Conservation (phyloP, 371 early-diverging fungal genomes). For the Basidiobolus meristosporus region DNA sequence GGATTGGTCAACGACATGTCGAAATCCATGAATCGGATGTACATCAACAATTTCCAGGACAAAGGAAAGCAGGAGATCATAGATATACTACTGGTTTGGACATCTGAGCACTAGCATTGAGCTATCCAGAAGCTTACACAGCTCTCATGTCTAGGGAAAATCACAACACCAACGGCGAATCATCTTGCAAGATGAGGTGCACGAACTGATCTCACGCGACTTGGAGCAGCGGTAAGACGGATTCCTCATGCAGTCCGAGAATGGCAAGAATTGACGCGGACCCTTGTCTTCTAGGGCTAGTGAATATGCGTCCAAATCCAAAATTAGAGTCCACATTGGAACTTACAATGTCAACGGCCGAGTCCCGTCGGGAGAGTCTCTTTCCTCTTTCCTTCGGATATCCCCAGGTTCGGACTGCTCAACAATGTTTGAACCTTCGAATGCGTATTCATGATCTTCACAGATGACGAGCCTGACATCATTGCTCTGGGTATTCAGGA, state of each 20-base stretch:
- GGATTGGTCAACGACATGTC: slow-evolving; percentile 81
- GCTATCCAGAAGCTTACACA: background rate
- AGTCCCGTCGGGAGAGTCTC: slow-evolving; percentile 44
- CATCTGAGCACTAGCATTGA: background rate
- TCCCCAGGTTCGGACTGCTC: background rate
- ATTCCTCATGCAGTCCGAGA: slow-evolving; percentile 7
- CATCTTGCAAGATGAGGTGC: slow-evolving; percentile 33
- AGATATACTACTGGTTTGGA: slow-evolving; percentile 56
- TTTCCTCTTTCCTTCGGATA: slow-evolving; percentile 29
- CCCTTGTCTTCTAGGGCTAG: slow-evolving; percentile 9
- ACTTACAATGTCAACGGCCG: slow-evolving; percentile 86
- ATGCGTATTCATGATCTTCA: slow-evolving; percentile 3
- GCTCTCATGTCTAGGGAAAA: slow-evolving; percentile 21
- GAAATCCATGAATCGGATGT: slow-evolving; percentile 79
- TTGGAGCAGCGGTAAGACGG: slow-evolving; percentile 17
- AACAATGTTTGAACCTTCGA: background rate
- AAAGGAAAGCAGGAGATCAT: slow-evolving; percentile 78
- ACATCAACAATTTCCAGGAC: slow-evolving; percentile 86
- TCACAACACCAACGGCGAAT: slow-evolving; percentile 25
- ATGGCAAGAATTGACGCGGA: background rate
- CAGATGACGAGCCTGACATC: slow-evolving; percentile 48
- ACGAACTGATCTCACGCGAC: slow-evolving; percentile 26
- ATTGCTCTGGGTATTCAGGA: slow-evolving; percentile 85
- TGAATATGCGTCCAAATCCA: slow-evolving; percentile 26
- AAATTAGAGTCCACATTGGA: slow-evolving; percentile 50